A percentile compares a stretch with the other conserved stretches of the same genome.
Conservation (phyloP, 306 rosid species). For the Quercus alba region DNA sequence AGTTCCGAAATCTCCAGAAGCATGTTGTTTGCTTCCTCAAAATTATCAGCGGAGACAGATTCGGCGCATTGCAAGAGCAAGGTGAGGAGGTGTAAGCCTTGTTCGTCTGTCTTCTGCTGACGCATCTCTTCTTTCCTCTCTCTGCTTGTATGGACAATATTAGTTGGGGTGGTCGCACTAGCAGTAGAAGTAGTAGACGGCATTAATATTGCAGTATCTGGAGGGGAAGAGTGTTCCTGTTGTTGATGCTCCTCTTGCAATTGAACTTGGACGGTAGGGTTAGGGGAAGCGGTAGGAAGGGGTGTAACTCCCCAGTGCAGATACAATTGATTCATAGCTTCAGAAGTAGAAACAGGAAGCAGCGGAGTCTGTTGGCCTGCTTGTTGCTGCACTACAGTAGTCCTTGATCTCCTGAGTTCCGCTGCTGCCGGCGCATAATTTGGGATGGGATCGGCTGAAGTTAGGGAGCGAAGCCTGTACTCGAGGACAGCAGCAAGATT, state of each 20-base stretch:
- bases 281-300: constrained; percentile 6
- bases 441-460: constrained; percentile 16
- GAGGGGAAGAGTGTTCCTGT: constrained; percentile 27
- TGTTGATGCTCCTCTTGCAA: constrained; percentile 23
- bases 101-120: constrained; percentile 82
- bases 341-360: background rate
- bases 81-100: constrained; percentile 83
- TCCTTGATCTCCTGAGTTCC: constrained; percentile 8
- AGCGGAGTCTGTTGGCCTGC: too few species aligned
- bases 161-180: background rate
- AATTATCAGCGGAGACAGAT: constrained; percentile 82
- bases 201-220: constrained; percentile 5
- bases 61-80: constrained; percentile 93
- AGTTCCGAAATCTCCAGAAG: constrained; percentile 81
- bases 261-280: constrained; percentile 27
- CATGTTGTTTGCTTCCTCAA: constrained; percentile 81
- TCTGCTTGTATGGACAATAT: constrained; percentile 16
- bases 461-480: constrained; percentile 68
- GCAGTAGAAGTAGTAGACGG: background rate
- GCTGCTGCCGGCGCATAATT: background rate
- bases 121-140: constrained; percentile 70
- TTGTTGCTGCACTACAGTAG: constrained; percentile 18
- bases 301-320: constrained; percentile 50
- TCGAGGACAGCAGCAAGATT: constrained; percentile 85
- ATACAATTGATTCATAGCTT: constrained; percentile 36